These are phyloP conservation scores for Ophiocordyceps camponoti-saundersi DNA, from an alignment of 2,329 filamentous ascomycete species.

Conservation along the genomic window DNA sequence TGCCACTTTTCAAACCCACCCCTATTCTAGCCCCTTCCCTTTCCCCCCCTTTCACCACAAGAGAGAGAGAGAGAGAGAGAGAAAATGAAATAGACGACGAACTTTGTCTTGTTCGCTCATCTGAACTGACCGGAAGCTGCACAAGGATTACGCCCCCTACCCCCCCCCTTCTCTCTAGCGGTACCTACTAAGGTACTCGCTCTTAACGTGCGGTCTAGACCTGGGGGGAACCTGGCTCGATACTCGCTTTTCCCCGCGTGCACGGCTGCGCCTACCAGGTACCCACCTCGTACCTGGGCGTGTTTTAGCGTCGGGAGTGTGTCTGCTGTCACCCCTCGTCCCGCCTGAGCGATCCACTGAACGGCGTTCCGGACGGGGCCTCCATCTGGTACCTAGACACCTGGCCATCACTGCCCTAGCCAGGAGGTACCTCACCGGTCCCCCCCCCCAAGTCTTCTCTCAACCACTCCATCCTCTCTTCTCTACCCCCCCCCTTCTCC, in stretches of 20 bases:
- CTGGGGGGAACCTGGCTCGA: background rate
- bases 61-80: too few species aligned
- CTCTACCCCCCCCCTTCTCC: too few species aligned
- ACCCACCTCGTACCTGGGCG: background rate
- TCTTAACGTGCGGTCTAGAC: background rate
- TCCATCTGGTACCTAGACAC: background rate
- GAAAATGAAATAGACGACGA: too few species aligned
- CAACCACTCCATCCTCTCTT: background rate
- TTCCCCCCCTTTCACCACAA: too few species aligned
- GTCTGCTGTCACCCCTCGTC: background rate
- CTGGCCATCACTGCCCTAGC: background rate
- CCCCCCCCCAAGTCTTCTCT: background rate
- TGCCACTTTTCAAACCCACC: too few species aligned
- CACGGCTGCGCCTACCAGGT: background rate
- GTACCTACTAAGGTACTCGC: too few species aligned
- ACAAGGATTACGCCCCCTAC: too few species aligned
- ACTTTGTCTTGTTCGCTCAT: too few species aligned
- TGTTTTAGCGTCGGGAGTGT: background rate
- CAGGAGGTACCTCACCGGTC: background rate
- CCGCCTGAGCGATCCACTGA: background rate
- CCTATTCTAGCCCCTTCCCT: too few species aligned
- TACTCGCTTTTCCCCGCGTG: background rate
- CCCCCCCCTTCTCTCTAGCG: too few species aligned
- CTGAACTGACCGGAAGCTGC: too few species aligned
- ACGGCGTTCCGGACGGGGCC: background rate